Evolutionary conservation across 179 eudicot species (phyloP).

Genomic region (Nepenthes alata): DNA sequence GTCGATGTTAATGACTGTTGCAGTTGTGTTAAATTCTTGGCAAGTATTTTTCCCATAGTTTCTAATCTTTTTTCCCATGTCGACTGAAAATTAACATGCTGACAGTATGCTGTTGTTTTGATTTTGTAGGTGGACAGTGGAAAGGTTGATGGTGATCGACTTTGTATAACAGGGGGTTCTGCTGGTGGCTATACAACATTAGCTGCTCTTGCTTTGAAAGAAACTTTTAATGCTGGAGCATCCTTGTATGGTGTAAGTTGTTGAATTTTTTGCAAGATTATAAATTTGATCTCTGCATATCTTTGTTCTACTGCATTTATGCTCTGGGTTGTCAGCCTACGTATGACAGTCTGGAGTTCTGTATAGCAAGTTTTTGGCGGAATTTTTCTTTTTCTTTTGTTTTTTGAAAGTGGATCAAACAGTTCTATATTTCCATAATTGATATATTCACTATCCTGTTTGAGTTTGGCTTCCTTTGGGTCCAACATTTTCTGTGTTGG

Average conservation of each 20-base stretch:
- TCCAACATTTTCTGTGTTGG: no score
- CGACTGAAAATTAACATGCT: not conserved
- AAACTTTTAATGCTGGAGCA: constrained; percentile 85
- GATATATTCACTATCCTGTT: no score
- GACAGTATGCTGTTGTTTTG: not conserved
- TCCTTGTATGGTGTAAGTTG: constrained; percentile 90
- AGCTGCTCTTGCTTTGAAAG: constrained; percentile 91
- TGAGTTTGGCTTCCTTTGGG: no score
- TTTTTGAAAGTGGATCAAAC: no score
- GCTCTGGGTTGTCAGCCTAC: no score
- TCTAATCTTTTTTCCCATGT: not conserved
- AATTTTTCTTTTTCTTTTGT: no score
- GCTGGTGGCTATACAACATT: constrained; percentile 97
- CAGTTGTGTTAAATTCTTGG: constrained; percentile 91
- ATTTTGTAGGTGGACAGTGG: constrained; percentile 59
- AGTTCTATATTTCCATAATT: no score
- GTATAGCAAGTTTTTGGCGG: not conserved
- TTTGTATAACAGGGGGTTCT: constrained; percentile 88
- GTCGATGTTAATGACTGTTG: constrained; percentile 92
- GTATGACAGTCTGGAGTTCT: no score
- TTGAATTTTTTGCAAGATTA: constrained; percentile 2
- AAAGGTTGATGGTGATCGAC: constrained; percentile 60
- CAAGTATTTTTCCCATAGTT: constrained; percentile 9
- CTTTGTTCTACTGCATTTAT: no score
- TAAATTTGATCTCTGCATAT: not conserved